Evolutionary conservation across 352 stramenopile genomes (phyloP).

Genomic region (Phytophthora melonis): DNA sequence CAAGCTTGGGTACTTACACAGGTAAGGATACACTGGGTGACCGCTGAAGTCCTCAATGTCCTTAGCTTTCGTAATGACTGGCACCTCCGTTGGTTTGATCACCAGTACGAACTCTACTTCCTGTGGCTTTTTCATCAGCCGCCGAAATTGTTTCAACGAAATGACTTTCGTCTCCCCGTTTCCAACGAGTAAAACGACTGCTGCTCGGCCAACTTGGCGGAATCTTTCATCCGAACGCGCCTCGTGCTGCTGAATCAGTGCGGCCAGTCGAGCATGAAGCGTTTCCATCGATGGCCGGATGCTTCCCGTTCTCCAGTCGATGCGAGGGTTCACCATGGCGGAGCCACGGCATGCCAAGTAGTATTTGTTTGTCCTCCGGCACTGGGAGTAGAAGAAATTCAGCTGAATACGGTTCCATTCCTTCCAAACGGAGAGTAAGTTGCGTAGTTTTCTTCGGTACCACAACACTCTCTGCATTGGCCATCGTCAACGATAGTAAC

Average conservation of each 20-base stretch:
- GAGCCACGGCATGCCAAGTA: slow-evolving; percentile 16
- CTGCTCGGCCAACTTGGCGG: background rate
- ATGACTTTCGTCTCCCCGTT: slow-evolving; percentile 1
- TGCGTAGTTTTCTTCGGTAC: background rate
- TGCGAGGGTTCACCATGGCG: background rate
- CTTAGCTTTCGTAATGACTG: background rate
- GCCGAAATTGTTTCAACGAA: background rate
- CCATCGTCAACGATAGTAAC: background rate
- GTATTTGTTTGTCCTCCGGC: background rate
- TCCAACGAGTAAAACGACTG: slow-evolving; percentile 3
- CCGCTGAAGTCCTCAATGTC: slow-evolving; percentile 15
- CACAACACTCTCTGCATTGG: background rate
- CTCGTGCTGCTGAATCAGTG: no score
- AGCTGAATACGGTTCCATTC: background rate
- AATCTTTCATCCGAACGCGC: background rate
- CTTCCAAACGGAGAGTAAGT: background rate
- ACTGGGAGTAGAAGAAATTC: background rate
- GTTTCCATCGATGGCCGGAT: slow-evolving; percentile 6
- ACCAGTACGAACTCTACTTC: background rate
- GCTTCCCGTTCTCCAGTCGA: background rate
- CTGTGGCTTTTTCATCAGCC: background rate
- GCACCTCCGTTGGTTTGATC: background rate
- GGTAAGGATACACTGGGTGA: slow-evolving; percentile 4
- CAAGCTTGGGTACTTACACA: slow-evolving; percentile 4
- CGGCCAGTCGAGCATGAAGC: background rate